Evolutionary conservation across 1,284 basidiomycete species (phyloP).

Genomic region (Athelia sp.): DNA sequence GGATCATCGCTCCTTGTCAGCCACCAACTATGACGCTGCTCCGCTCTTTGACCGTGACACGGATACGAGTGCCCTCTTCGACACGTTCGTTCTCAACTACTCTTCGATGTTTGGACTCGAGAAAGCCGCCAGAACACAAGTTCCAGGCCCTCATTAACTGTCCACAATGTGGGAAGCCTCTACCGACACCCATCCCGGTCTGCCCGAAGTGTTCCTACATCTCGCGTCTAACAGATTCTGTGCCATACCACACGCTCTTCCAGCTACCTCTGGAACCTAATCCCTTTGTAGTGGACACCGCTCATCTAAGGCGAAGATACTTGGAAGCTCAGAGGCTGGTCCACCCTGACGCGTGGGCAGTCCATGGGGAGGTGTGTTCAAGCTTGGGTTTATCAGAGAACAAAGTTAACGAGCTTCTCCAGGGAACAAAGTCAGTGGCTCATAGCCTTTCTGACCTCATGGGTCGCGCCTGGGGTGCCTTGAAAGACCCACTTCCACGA

Average conservation of each 20-base stretch:
- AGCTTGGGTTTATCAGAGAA: slow-evolving; percentile 1
- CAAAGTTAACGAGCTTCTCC: slow-evolving; percentile 2
- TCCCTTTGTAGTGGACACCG: slow-evolving; percentile 57
- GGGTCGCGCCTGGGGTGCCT: slow-evolving; percentile 72
- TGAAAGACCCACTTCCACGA: slow-evolving; percentile 60
- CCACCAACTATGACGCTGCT: not conserved
- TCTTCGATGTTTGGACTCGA: too few relatives aligned
- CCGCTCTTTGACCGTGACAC: not conserved
- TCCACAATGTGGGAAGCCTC: slow-evolving; percentile 50
- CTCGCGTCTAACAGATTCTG: slow-evolving; percentile 42
- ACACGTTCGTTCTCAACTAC: too few relatives aligned
- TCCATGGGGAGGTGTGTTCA: slow-evolving; percentile 47
- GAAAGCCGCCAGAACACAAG: too few relatives aligned
- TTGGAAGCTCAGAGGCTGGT: slow-evolving; percentile 66
- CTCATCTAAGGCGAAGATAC: slow-evolving; percentile 55
- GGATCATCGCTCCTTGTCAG: not conserved
- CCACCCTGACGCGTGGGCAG: slow-evolving; percentile 79
- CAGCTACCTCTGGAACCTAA: slow-evolving; percentile 54
- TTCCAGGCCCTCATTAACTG: slow-evolving; percentile 28
- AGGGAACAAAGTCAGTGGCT: slow-evolving; percentile 60
- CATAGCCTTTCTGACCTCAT: slow-evolving; percentile 63
- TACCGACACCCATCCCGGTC: slow-evolving; percentile 62
- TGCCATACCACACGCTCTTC: slow-evolving; percentile 60
- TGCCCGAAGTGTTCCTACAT: slow-evolving; percentile 67
- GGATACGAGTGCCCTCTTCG: not conserved